Evolutionary conservation across 1,284 basidiomycete genomes (phyloP).

Genomic region (Ceratobasidium papillatum): DNA sequence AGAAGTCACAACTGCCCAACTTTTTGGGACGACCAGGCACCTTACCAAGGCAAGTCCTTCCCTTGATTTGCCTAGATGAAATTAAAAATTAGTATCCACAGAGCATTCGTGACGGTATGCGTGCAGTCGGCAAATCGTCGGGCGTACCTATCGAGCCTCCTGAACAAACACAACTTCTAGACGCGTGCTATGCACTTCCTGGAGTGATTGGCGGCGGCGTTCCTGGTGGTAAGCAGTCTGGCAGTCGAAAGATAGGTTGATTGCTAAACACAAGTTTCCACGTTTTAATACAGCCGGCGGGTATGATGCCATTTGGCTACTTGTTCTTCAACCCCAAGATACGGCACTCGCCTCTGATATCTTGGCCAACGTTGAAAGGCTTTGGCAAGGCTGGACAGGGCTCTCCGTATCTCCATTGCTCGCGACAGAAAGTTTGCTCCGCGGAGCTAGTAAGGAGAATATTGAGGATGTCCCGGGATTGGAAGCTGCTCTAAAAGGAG

Average conservation of each 20-base stretch:
- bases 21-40: slow-evolving; percentile 28
- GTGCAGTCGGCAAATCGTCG: slow-evolving; percentile 82
- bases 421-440: slow-evolving; percentile 75
- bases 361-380: slow-evolving; percentile 64
- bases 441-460: slow-evolving; percentile 73
- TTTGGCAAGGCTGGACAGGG: slow-evolving; percentile 78
- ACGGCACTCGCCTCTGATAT: slow-evolving; percentile 49
- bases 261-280: background rate
- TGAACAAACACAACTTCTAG: slow-evolving; percentile 88
- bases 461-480: slow-evolving; percentile 71
- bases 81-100: slow-evolving; percentile 50
- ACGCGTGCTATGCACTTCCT: slow-evolving; percentile 76
- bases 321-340: slow-evolving; percentile 74
- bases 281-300: slow-evolving; percentile 78
- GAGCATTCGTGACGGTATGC: slow-evolving; percentile 84
- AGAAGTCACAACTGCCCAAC: slow-evolving; percentile 29
- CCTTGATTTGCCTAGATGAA: background rate
- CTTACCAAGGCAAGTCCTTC: slow-evolving; percentile 19
- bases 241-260: background rate
- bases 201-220: slow-evolving; percentile 96
- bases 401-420: slow-evolving; percentile 83
- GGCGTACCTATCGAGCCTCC: slow-evolving; percentile 91
- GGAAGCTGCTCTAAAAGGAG: slow-evolving; percentile 52
- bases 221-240: slow-evolving; percentile 77
- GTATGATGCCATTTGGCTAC: slow-evolving; percentile 95